These are phyloP conservation scores for Backusella westeae DNA, from an alignment of 192 early-diverging fungal genomes.

Conservation along the genomic window DNA sequence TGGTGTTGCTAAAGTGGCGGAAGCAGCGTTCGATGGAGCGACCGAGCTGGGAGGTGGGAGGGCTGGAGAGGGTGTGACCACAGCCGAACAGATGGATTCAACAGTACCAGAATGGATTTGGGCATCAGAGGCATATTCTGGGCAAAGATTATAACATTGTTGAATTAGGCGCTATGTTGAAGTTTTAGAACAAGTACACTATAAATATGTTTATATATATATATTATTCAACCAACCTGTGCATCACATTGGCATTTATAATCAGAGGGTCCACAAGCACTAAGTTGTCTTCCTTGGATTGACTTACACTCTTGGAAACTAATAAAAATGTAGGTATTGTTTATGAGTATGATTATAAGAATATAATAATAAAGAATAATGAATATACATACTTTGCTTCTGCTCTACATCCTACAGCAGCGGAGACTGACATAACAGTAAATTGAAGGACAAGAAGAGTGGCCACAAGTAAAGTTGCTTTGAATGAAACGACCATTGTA, in stretches of 20 bases:
- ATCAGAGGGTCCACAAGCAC: slow-evolving; percentile 21
- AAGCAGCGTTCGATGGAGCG: background rate
- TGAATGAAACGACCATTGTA: background rate
- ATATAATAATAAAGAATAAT: background rate
- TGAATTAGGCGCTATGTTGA: slow-evolving; percentile 13
- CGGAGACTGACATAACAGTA: slow-evolving; percentile 1
- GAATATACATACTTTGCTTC: slow-evolving; percentile 26
- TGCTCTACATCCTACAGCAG: slow-evolving; percentile 22
- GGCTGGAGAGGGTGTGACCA: background rate
- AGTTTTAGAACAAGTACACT: background rate
- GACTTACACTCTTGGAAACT: slow-evolving; percentile 32
- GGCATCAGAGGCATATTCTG: slow-evolving; percentile 20
- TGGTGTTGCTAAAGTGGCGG: background rate
- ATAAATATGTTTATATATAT: background rate
- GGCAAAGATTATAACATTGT: slow-evolving; percentile 30
- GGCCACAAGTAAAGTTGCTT: background rate
- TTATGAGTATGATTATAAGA: background rate
- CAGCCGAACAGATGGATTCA: slow-evolving; percentile 20
- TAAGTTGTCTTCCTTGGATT: slow-evolving; percentile 14
- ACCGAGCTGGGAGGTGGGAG: background rate
- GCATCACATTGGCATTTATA: slow-evolving; percentile 34
- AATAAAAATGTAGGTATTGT: background rate
- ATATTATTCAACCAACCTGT: background rate
- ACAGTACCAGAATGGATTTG: slow-evolving; percentile 16
- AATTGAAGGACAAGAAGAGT: background rate